Base-by-base conservation (phyloP, 129 eudicot species). In the Arctium minus region DNA sequence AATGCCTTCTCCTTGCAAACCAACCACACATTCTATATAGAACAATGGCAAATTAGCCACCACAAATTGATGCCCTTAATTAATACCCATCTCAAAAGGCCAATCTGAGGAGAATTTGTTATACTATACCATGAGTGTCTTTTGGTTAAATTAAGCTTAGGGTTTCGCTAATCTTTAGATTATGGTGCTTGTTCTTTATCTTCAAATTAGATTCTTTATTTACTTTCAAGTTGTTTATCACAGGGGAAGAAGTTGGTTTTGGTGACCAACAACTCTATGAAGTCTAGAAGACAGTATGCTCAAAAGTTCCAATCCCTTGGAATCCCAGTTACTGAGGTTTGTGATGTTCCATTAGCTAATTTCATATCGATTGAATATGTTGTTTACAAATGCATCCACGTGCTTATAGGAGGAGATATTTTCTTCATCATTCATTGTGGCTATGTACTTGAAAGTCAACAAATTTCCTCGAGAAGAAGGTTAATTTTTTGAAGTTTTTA, bases 191-290 rank as follows among this genome's bases (percentile, higher is more conserved):
- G 50, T 17, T 46, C 56, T 46, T 46, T 46, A 46, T 46, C 17
- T 73, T 37, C 17, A 48, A 75, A 12, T 75, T 48, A 44, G 62
- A 30, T 31, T 50, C 62, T 31, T 69, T 48, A 30, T 73, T n/a
- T 35, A 40, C 37, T 11, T 44, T n/a, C n/a, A 1, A 40, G 64
- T 35, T 22, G 62, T 9, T 39, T 36, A 6, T 30, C 82, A 46
- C 86, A 95, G 98, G 98, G 97, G 82, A 95, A 95, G 89, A 92
- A 91, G 89, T 87, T 95, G 77, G 88, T 95, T n/a, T 95, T 95
- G 42, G 95, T 95, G 32, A 95, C 99, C 36, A 95, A 95, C 75
- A 90, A 93, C 81, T 95, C 99, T 8, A 74, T 85, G 12, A 93
- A 91, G 83, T 95, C 97, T 17, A 89, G 99, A 82, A 87, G 72